A percentile compares a stretch with the other conserved stretches of the same genome.
These are phyloP conservation scores for Nidularia sp. DNA, from an alignment of 768 basidiomycete genomes.

Conservation along the genomic window DNA sequence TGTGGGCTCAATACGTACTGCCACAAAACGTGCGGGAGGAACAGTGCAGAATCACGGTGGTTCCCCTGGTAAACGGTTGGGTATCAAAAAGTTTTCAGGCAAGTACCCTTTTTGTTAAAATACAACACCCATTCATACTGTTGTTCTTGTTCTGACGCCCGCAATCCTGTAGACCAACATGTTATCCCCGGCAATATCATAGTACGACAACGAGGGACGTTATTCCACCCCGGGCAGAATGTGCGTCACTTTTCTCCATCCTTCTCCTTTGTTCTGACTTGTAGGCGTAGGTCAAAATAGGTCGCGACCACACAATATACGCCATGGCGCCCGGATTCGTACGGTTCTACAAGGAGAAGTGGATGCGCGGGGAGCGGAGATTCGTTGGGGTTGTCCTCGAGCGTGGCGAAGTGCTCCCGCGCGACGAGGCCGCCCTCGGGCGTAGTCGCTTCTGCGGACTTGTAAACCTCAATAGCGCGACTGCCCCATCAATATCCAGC, in stretches of 20 bases:
- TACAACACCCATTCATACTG: not conserved
- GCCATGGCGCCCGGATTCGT: slow-evolving; percentile 89
- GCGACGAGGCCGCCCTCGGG: slow-evolving; percentile 69
- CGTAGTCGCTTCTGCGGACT: slow-evolving; percentile 84
- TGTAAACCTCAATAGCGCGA: slow-evolving; percentile 52
- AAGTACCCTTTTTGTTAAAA: slow-evolving; percentile 12
- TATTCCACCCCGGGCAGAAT: slow-evolving; percentile 93
- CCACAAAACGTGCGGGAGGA: slow-evolving; percentile 96
- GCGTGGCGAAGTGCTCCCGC: slow-evolving; percentile 81
- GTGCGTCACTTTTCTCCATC: slow-evolving; percentile 37
- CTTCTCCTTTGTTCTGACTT: slow-evolving; percentile 3
- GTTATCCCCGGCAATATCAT: slow-evolving; percentile 96
- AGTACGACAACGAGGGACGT: slow-evolving; percentile 88
- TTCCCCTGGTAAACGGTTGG: slow-evolving; percentile 89
- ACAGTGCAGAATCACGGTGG: slow-evolving; percentile 91
- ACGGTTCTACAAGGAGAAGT: slow-evolving; percentile 86
- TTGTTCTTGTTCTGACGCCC: not conserved
- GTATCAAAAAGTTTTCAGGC: slow-evolving; percentile 97
- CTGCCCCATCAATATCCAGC: not conserved
- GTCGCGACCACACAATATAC: slow-evolving; percentile 92
- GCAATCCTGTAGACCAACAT: slow-evolving; percentile 63
- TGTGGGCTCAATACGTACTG: slow-evolving; percentile 76
- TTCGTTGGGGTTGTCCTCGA: slow-evolving; percentile 83
- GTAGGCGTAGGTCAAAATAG: slow-evolving; percentile 73
- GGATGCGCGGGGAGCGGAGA: slow-evolving; percentile 68